These are phyloP conservation scores for sunflower (Helianthus annuus) DNA, from an alignment of 129 eudicot species.

Conservation along the genomic window DNA sequence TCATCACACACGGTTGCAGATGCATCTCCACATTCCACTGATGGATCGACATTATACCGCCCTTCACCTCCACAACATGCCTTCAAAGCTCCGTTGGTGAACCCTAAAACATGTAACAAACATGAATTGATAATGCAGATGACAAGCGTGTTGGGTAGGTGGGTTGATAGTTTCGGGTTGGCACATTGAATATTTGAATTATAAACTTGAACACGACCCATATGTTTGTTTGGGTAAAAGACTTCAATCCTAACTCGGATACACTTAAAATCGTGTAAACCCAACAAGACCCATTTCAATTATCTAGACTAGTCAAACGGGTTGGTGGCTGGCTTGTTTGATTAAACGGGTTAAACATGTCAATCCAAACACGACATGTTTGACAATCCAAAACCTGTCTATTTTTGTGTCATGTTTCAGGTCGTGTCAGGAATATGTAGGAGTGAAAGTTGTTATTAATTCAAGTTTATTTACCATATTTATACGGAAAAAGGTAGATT, in stretches of 20 bases:
- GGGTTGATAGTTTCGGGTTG: background rate
- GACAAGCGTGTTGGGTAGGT: background rate
- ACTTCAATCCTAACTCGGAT: background rate
- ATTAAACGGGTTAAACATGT: no score
- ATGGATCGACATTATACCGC: conserved; percentile 1
- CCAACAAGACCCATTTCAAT: background rate
- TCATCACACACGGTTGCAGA: conserved; percentile 27
- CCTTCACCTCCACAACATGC: conserved; percentile 40
- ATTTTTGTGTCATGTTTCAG: no score
- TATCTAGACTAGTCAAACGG: no score
- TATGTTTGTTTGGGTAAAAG: background rate
- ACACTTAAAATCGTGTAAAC: background rate
- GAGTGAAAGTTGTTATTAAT: no score
- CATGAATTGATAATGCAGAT: background rate
- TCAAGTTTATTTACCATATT: conserved; percentile 34
- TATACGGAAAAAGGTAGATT: conserved; percentile 37
- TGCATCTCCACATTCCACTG: conserved; percentile 1
- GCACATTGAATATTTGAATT: no score
- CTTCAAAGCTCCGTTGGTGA: conserved; percentile 24
- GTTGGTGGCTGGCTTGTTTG: no score
- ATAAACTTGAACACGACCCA: no score
- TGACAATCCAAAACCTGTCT: no score
- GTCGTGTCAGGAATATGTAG: no score
- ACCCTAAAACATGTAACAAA: conserved; percentile 13
- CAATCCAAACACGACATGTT: no score